Percentiles rank a stretch among this genome's conserved stretches.
These are phyloP conservation scores for Populus nigra DNA, from an alignment of 345 rosid genomes.

Conservation along the genomic window DNA sequence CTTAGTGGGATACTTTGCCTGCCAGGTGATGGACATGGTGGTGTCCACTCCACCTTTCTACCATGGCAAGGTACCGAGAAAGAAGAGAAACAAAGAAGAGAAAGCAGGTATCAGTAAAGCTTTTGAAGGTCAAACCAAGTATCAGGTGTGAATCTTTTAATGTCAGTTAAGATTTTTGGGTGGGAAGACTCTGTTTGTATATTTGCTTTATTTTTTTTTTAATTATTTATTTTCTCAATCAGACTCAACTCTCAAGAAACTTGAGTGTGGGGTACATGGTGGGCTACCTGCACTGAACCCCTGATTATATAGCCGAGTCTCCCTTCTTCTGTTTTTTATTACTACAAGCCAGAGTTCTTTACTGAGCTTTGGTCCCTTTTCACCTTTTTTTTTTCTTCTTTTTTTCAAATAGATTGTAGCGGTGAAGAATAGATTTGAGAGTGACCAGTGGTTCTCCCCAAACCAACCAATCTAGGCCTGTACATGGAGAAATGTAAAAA, in stretches of 20 bases:
- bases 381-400: neutral
- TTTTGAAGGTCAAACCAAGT: constrained; percentile 38
- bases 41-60: constrained; percentile 46
- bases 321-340: no score
- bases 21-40: constrained; percentile 45
- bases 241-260: constrained; percentile 11
- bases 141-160: constrained; percentile 33
- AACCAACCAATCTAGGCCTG: constrained; percentile 13
- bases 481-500: neutral
- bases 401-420: neutral
- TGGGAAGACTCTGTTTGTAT: neutral
- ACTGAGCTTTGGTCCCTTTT: neutral
- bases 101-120: neutral
- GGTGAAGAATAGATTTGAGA: constrained; percentile 8
- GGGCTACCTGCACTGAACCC: constrained; percentile 15
- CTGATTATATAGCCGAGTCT: neutral
- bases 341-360: constrained; percentile 5
- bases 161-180: neutral
- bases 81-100: constrained; percentile 7
- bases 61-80: constrained; percentile 27
- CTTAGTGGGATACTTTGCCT: constrained; percentile 70
- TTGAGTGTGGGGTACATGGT: constrained; percentile 10
- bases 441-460: neutral
- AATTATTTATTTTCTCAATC: neutral
- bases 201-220: neutral